Evolutionary conservation across 345 rosid genomes (phyloP).

Genomic region (Cochlearia excelsa): DNA sequence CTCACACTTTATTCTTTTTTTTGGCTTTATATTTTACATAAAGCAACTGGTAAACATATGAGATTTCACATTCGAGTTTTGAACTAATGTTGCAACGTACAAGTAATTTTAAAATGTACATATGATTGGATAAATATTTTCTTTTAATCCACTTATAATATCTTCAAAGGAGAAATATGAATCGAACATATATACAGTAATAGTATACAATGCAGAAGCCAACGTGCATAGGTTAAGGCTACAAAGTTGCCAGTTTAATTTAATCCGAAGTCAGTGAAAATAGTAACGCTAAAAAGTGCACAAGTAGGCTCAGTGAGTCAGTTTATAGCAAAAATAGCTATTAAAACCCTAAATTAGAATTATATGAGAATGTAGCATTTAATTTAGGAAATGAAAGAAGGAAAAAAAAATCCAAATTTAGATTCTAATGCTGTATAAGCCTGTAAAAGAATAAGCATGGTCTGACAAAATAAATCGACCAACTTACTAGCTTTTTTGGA

Average conservation of each 20-base stretch:
- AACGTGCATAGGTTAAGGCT: conserved; percentile 15
- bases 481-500: too few relatives aligned
- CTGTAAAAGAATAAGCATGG: neutral
- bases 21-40: conserved; percentile 20
- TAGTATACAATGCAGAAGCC: neutral
- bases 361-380: conserved; percentile 13
- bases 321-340: conserved; percentile 31
- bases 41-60: neutral
- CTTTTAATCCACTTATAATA: too few relatives aligned
- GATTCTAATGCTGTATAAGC: too few relatives aligned
- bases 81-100: neutral
- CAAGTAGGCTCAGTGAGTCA: conserved; percentile 32
- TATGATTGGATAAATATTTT: too few relatives aligned
- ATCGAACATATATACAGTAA: conserved; percentile 11
- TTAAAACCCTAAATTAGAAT: conserved; percentile 15
- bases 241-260: conserved; percentile 5
- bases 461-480: neutral
- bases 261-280: conserved; percentile 21
- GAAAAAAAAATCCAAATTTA: neutral
- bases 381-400: neutral
- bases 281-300: conserved; percentile 25
- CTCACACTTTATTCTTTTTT: neutral
- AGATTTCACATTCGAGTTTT: neutral
- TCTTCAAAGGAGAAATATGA: neutral
- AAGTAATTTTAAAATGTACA: neutral